Evolutionary conservation across 1,139 yeast species (phyloP).

Genomic region (Debaryomycetaceae sp.): DNA sequence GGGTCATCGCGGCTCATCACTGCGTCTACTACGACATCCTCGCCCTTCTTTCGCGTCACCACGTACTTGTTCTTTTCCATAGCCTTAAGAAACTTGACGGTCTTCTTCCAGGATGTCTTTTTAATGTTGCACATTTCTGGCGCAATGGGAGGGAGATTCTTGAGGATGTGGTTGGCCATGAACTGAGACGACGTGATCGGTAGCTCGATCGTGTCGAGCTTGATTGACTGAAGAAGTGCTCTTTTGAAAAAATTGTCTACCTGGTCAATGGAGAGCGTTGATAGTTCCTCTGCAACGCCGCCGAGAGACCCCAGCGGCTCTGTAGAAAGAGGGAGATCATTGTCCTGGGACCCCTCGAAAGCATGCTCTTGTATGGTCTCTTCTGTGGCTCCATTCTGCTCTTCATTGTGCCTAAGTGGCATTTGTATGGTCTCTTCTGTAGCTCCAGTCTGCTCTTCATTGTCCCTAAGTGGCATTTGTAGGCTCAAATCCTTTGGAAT

Average conservation of each 20-base stretch:
- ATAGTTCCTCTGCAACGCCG: slow-evolving; percentile 25
- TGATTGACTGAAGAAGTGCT: slow-evolving; percentile 65
- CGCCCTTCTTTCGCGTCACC: slow-evolving; percentile 68
- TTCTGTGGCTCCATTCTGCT: neutral
- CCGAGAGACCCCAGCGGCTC: too few species aligned
- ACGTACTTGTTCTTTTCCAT: slow-evolving; percentile 74
- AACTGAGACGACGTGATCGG: slow-evolving; percentile 73
- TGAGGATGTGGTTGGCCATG: slow-evolving; percentile 63
- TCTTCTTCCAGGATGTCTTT: slow-evolving; percentile 85
- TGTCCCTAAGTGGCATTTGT: slow-evolving; percentile 19
- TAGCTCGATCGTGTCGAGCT: slow-evolving; percentile 49
- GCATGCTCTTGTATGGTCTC: slow-evolving; percentile 1
- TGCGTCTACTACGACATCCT: slow-evolving; percentile 56
- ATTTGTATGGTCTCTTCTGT: neutral
- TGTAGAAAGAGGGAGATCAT: too few species aligned
- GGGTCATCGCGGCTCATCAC: slow-evolving; percentile 47
- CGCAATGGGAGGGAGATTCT: slow-evolving; percentile 62
- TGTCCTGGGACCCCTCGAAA: too few species aligned
- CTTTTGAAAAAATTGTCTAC: slow-evolving; percentile 73
- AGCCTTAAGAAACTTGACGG: slow-evolving; percentile 76
- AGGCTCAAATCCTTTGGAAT: slow-evolving; percentile 29
- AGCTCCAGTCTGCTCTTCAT: slow-evolving; percentile 9
- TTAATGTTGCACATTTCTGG: slow-evolving; percentile 61
- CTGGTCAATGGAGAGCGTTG: slow-evolving; percentile 54
- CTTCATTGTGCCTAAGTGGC: neutral